Conservation (phyloP, 176 grass and related monocot genomes). For the Oryza nivara region DNA sequence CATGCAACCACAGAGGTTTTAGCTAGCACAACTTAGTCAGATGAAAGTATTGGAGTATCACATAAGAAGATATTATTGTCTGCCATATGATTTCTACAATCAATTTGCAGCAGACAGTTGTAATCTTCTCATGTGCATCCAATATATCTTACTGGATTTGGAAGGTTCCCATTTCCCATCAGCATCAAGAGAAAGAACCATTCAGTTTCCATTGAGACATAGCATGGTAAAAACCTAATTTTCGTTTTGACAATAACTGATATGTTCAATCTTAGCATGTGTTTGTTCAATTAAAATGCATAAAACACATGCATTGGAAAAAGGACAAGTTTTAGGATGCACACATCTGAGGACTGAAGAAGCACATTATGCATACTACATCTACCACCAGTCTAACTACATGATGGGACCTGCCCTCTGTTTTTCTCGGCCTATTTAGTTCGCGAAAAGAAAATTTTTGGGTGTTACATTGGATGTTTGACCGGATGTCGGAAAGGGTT, state of each 20-base stretch:
- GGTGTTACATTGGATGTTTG: no score
- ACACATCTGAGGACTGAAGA: background rate
- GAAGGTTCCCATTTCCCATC: no score
- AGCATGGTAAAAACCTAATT: background rate
- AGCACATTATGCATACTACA: background rate
- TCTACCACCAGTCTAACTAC: conserved; percentile 21
- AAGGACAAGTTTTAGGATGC: conserved; percentile 1
- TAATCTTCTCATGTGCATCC: background rate
- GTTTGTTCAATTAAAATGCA: conserved; percentile 25
- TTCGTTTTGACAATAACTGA: background rate
- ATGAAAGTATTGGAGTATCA: conserved; percentile 6
- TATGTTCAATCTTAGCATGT: background rate
- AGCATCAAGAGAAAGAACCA: no score
- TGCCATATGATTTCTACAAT: conserved; percentile 4
- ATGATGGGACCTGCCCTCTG: background rate
- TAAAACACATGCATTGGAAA: conserved; percentile 9
- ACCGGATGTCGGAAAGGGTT: no score
- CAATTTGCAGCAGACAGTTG: background rate
- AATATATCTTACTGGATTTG: no score
- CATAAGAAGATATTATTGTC: conserved; percentile 1
- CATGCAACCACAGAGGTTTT: background rate
- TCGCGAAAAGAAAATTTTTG: no score
- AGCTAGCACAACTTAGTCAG: background rate
- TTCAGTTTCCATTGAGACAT: background rate
- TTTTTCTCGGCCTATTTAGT: background rate